Conservation (phyloP, 2,329 filamentous ascomycete species). For the Teratosphaeria viscida region DNA sequence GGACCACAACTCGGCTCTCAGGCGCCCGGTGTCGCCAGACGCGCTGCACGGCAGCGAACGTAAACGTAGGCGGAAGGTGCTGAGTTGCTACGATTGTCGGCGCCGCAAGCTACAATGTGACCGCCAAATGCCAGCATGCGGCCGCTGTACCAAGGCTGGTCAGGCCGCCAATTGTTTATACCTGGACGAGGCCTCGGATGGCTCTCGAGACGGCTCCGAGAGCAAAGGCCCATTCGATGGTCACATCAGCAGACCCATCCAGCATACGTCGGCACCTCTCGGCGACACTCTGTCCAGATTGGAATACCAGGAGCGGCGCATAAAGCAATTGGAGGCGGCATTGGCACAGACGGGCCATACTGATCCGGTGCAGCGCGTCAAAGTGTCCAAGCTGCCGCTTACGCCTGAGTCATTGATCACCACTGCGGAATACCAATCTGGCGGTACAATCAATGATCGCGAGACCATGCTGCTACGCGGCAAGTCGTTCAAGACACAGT, state of each 20-base stretch:
- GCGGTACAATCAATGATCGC: constrained; percentile 11
- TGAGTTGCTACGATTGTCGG: constrained; percentile 38
- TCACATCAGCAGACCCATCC: constrained; percentile 13
- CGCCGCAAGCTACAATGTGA: constrained; percentile 40
- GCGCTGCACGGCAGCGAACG: constrained; percentile 18
- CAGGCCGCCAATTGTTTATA: constrained; percentile 34
- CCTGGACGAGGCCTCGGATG: constrained; percentile 19
- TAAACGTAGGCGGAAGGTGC: constrained; percentile 36
- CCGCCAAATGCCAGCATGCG: constrained; percentile 34
- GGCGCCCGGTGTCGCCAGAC: constrained; percentile 4
- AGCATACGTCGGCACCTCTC: constrained; percentile 3
- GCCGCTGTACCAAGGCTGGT: constrained; percentile 34
- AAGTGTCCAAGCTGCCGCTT: constrained; percentile 11
- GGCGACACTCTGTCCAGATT: constrained; percentile 17
- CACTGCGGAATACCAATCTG: constrained; percentile 1
- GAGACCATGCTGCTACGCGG: constrained; percentile 35
- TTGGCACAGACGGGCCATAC: constrained; percentile 9
- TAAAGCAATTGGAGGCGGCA: constrained; percentile 20
- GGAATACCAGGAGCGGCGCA: constrained; percentile 17
- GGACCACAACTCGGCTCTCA: neutral
- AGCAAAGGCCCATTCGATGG: constrained; percentile 23
- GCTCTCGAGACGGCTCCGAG: neutral
- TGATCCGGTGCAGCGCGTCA: constrained; percentile 7
- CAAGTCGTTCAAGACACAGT: constrained; percentile 36
- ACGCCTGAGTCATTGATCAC: constrained; percentile 17